Evolutionary conservation across 805 yeast genomes (phyloP), one percentile per base, ranked within the genome.

Genomic region (Zygoascus flipseniorum): DNA sequence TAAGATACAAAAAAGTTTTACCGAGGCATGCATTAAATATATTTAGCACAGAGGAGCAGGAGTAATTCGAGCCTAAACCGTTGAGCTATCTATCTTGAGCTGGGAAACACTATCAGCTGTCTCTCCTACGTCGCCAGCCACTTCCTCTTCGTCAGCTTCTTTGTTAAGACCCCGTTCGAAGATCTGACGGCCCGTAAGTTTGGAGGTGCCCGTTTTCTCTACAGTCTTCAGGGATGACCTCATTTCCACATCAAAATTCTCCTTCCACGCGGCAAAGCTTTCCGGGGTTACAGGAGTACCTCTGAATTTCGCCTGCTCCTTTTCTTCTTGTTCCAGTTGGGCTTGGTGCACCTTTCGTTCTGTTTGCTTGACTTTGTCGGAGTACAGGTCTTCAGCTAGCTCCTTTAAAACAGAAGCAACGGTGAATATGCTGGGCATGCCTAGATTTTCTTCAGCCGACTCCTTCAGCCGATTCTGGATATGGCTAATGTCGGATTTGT

Each of bases 361-460:
- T 39, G 72, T 74, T 5, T 58, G 62, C 14, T 73, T 71, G 47
- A 86, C 72, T 58, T 83, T 82, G n/a, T 73, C 69, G 31, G 76
- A 78, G 62, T 88, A 86, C 58, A 80, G 63, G 23, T 69, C 69
- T 62, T 93, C 99, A 13, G 88, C 92, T 54, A 77, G 77, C 49
- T 92, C 98, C 63, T 92, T 92, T 52, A 89, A 74, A 8, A 81
- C 73, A 0, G 95, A 81, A 0, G 86, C 78, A 46, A 92, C 67
- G 1, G 96, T 80, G 69, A 90, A 93, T 5, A 92, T 77, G 59
- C 89, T 83, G n/a, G 97, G 96, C 77, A 92, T 85, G 0, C 99
- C 99, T 1, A 90, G 56, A 62, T 87, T 84, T 64, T 85, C 81
- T 55, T 82, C 83, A 1, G 93, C 93, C 32, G 58, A 58, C 48